Percentiles rank a stretch among this genome's conserved stretches.
These are phyloP conservation scores for Pyrenophora teres DNA, from an alignment of 2,329 filamentous ascomycete genomes.

Conservation along the genomic window DNA sequence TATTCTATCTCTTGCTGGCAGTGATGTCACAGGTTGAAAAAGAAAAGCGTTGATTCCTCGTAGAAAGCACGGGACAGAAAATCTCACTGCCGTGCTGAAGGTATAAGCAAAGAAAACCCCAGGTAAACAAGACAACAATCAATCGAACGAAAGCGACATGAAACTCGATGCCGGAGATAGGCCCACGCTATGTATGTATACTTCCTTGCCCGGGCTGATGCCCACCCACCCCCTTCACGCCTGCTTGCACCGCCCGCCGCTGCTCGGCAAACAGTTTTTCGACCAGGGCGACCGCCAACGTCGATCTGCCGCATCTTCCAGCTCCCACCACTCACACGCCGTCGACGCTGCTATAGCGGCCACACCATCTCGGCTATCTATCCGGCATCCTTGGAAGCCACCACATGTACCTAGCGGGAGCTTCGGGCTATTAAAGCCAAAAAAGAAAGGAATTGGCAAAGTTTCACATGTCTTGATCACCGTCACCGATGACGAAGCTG, in stretches of 20 bases:
- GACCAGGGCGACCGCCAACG: constrained; percentile 4
- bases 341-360: constrained; percentile 10
- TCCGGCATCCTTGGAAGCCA: constrained; percentile 9
- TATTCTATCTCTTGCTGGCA: neutral
- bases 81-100: no score
- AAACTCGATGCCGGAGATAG: constrained; percentile 6
- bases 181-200: constrained; percentile 13
- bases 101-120: neutral
- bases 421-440: neutral
- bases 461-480: neutral
- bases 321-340: constrained; percentile 10
- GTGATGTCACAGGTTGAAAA: constrained; percentile 6
- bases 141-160: neutral
- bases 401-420: neutral
- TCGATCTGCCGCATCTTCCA: constrained; percentile 17
- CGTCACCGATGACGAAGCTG: no score
- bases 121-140: neutral
- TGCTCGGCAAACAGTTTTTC: constrained; percentile 4
- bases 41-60: neutral
- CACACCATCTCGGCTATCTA: constrained; percentile 20
- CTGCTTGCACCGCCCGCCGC: neutral
- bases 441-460: neutral
- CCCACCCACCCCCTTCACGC: neutral
- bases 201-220: constrained; percentile 1
- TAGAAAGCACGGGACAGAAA: no score